Evolutionary conservation across 495 filamentous ascomycete species (phyloP).

Genomic region (Tuber umbilicatum): DNA sequence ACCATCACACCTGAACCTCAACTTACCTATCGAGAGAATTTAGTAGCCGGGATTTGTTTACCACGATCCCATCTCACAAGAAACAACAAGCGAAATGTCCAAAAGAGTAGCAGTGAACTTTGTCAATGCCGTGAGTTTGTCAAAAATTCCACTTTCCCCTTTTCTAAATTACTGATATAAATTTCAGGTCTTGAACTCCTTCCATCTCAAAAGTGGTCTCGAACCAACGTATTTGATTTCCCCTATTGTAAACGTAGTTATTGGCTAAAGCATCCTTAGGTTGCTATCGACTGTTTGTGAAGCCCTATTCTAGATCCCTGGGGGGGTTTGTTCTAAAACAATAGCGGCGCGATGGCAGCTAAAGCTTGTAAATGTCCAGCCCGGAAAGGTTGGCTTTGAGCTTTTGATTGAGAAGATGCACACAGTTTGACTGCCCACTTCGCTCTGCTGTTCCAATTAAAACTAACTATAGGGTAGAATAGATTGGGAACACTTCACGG

Average conservation of each 20-base stretch:
- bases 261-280: not conserved
- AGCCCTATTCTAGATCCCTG: too few relatives aligned
- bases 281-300: not conserved
- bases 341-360: slow-evolving; percentile 49
- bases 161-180: not conserved
- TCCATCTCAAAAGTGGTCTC: slow-evolving; percentile 26
- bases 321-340: not conserved
- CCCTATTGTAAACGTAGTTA: not conserved
- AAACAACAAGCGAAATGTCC: slow-evolving; percentile 1
- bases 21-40: not conserved
- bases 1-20: not conserved
- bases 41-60: not conserved
- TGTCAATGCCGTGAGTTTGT: not conserved
- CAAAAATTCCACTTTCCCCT: not conserved
- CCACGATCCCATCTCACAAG: not conserved
- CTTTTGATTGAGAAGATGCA: slow-evolving; percentile 79
- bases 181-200: slow-evolving; percentile 36
- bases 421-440: slow-evolving; percentile 53
- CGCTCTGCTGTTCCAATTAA: not conserved
- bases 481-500: slow-evolving; percentile 86
- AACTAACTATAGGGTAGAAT: slow-evolving; percentile 53
- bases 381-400: slow-evolving; percentile 79
- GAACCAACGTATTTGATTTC: slow-evolving; percentile 27
- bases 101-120: not conserved
- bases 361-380: slow-evolving; percentile 64